Base-by-base conservation (phyloP, 2,329 filamentous ascomycete species). In the Sclerotinia subarctica region DNA sequence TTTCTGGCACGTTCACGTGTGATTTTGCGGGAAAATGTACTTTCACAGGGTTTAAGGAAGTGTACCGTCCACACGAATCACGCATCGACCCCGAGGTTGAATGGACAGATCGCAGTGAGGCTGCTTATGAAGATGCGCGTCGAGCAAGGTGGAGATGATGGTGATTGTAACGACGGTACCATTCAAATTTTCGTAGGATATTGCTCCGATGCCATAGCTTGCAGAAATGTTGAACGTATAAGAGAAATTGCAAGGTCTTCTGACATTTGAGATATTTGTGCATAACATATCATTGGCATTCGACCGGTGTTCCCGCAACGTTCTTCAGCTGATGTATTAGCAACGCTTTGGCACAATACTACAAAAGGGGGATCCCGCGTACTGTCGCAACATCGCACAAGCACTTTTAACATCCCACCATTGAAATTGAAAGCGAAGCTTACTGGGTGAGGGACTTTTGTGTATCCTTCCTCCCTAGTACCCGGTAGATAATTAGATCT, bases 41-140 rank as follows among this genome's bases (percentile, higher is more conserved):
- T 10, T 73, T 72, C n/a, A 72, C 68, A 2, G 71, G 72, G 13
- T 26, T 68, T 17, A 72, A 69, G 57, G 29, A 64, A 15, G 21
- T 24, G 15, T 19, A 47, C 4, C 11, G 19, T 19, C 32, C 59
- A 5, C 24, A 51, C 13, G 52, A 68, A 54, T 51, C 46, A 26
- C 63, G 56, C 19, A 58, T 70, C 19, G 68, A 71, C 42, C 69
- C 69, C 19, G 64, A 70, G 53, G 53, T 19, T 15, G 24, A 71
- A 52, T 73, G 70, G 70, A 56, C 17, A 24, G 56, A 68, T 21
- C 56, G 65, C 29, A 70, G 62, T 29, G 62, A 70, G 15, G 68
- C 49, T 38, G 70, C 69, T 57, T 67, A 70, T 66, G 65, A 69
- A 6, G 57, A 70, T 42, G 64, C 67, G 42, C 56, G 64, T 1